Base-by-base conservation (phyloP, 495 filamentous ascomycete genomes). In the Acidiella bohemica region DNA sequence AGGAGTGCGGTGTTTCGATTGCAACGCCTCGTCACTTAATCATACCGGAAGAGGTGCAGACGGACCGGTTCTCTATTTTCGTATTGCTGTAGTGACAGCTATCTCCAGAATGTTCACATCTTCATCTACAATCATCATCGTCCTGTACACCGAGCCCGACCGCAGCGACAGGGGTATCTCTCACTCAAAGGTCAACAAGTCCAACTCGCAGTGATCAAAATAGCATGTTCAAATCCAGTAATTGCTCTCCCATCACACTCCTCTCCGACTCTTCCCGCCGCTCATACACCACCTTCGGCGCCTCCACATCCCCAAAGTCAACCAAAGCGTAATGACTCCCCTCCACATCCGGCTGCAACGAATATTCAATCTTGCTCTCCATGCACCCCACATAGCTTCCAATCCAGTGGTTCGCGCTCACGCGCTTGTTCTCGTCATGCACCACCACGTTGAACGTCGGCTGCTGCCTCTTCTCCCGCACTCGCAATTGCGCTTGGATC, bases 321-420 rank as follows among this genome's bases (percentile, higher is more conserved):
- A 76, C 59, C 26, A 80, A 51, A 3, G 70, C 71, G 29, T 72
- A 68, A 32, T 78, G 72, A 13, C 58, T 63, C 17, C 69, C 76
- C 8, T 67, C 68, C 0, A 65, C 50, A 43, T 81, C 76, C 1
- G 77, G 67, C 30, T 62, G 52, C 11, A 84, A 54, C 10, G 57
- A 60, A 42, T 83, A 84, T n/a, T 47, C 40, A 18, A 84, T 71
- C 38, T 57, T 53, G n/a, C 64, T 70, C 35, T 62, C 67, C 25
- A 73, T 55, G 4, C 57, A 55, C 8, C 79, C 79, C 11, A 83
- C 53, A 53, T 72, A 83, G 0, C 66, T 67, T 3, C 65, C 67
- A 4, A 81, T 51, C 5, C 64, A 60, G 36, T 66, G 62, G 11
- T 62, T 64, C 7, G 42, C 42, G 31, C 73, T 67, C 1, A 58